Base-by-base conservation (phyloP, 208 protist species). In the Trypanosomatidae sp. region DNA sequence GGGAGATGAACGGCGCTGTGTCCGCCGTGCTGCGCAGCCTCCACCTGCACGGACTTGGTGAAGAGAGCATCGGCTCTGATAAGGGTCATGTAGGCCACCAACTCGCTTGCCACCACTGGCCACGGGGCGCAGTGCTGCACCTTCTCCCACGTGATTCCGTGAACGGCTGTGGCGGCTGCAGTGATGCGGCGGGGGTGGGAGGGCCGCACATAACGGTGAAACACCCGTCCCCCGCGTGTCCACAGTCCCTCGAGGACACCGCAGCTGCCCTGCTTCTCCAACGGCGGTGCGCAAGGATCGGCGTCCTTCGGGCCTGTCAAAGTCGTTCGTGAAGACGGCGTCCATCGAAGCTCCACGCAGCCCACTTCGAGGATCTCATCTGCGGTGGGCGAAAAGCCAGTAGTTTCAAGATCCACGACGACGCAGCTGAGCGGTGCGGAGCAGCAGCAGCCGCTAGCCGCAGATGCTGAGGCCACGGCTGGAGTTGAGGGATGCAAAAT, bases 331-430 rank as follows among this genome's bases (percentile, higher is more conserved):
- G 64, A 68, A 30, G 33, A 17, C 66, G 69, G 78, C 3, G 80
- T 85, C 85, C 82, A 93, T 22, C 80, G 83, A 68, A 93, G 69
- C 71, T 90, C 85, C 46, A 88, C 86, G 44, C 75, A 84, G 4
- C 73, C 89, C 43, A 94, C 72, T 44, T 90, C 83, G 3, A 94
- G 73, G 46, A 94, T 90, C 55, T 83, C 75, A 58, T 89, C 77
- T 6, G 22, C 30, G 41, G 69, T 43, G 25, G 79, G 52, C 19
- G 76, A 83, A 36, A 94, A 85, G 39, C 89, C 89, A 3, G 89
- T 94, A 22, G 89, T 94, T 68, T 94, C 89, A 17, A 94, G 47
- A 66, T 91, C 86, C 9, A 94, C 39, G 33, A 84, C 80, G 19
- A 89, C 64, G 33, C 72, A 80, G 69, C 77, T 85, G 69, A 84